A percentile compares a stretch with the other conserved stretches of the same genome.
phyloP scores from a whole-genome alignment of 176 grass and related monocot species.

The Eragrostis nindensis region DNA sequence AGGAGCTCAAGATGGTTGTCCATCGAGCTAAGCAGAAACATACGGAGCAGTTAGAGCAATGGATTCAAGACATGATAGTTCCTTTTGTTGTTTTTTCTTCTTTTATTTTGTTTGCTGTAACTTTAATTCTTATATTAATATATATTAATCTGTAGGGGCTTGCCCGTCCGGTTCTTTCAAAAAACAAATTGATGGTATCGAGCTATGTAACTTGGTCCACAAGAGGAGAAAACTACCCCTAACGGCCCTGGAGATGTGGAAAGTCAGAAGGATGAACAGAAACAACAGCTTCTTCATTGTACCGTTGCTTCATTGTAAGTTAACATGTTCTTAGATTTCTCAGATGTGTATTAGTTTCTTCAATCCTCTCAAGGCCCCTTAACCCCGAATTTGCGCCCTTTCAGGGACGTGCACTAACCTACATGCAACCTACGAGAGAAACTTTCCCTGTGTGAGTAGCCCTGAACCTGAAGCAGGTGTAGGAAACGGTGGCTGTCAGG shows the following conservation, averaged over 20 bases:
- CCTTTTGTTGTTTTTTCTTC: no score
- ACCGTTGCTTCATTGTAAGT: conserved; percentile 59
- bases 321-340: background rate
- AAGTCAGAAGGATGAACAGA: conserved; percentile 38
- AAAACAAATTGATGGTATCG: conserved; percentile 37
- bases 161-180: no score
- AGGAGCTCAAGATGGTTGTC: no score
- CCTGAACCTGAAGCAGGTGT: conserved; percentile 20
- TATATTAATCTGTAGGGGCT: no score
- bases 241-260: conserved; percentile 57
- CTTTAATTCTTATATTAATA: no score
- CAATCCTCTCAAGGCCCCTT: background rate
- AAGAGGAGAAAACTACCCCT: conserved; percentile 79
- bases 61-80: no score
- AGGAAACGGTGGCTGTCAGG: conserved; percentile 1
- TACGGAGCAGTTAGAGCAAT: no score
- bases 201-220: conserved; percentile 37
- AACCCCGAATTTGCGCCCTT: background rate
- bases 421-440: conserved; percentile 40
- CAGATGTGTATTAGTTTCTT: background rate
- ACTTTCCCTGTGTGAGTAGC: conserved; percentile 30
- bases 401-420: conserved; percentile 59
- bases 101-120: no score
- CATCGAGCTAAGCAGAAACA: no score
- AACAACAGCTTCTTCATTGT: conserved; percentile 56